Base-by-base conservation (phyloP, 257 asterid species). In the Agastache rugosa region DNA sequence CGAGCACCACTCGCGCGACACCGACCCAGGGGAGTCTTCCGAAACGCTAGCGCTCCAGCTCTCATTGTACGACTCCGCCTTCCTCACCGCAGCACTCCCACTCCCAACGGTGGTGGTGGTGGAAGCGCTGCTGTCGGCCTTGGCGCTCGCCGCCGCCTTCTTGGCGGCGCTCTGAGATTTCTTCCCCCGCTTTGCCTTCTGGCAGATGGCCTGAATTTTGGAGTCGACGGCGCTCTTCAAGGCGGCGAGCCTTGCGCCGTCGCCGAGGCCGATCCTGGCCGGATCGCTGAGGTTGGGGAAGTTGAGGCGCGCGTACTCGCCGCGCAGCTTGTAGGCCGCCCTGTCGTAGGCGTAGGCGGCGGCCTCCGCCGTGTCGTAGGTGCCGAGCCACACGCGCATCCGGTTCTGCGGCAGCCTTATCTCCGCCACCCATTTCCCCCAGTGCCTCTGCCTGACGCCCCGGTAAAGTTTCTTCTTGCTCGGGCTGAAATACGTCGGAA, bases 381-480 rank as follows among this genome's bases (percentile, higher is more conserved):
- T 94, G 19, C 99, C 99, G 0, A 94, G 85, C 99, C 99, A 95
- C 6, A 95, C 96, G 73, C 98, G 79, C 87, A 87, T 84, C 71
- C 99, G 72, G 77, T 95, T 95, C 79, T 92, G 96, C 3, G 99
- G 99, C 25, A 95, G 91, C 23, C 99, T 77, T 17, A 92, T 95
- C 58, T 95, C 99, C 5, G 99, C 98, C 11, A 95, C 99, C 99
- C 99, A 95, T 56, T 89, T 95, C 1, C 99, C 98, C 99, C 99
- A 95, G 70, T 95, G 98, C 86, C 99, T 82, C 84, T 95, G 98
- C 75, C 99, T 78, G n/a, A 95, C 98, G 0, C 99, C 99, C 37
- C 99, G 78, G 80, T 95, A 95, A 0, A 95, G 83, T 78, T 95
- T 95, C 20, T 88, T 89, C 94, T 87, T 92, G 75, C 70, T 70